A percentile compares a stretch with the other conserved stretches of the same genome.
phyloP scores from a whole-genome alignment of 2,329 filamentous ascomycete species.

The Arthroderma uncinatum region DNA sequence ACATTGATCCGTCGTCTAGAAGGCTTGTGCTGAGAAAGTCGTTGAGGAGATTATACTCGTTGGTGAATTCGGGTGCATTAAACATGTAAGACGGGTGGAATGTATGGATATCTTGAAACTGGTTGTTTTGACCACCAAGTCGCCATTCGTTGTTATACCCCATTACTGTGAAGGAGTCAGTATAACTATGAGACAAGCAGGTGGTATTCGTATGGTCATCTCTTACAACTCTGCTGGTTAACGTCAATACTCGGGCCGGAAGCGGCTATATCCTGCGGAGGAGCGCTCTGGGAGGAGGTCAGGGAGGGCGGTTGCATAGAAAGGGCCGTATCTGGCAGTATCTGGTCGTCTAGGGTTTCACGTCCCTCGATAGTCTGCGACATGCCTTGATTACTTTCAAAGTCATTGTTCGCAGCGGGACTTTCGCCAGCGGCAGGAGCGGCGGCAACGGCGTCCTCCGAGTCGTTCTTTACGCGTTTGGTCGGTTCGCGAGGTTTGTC shows the following conservation, averaged over 20 bases:
- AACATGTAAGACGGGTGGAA: slow-evolving; percentile 95
- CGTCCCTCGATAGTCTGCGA: slow-evolving; percentile 47
- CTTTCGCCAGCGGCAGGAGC: slow-evolving; percentile 51
- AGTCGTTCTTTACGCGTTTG: slow-evolving; percentile 65
- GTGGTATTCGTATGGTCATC: slow-evolving; percentile 7
- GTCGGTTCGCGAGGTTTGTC: slow-evolving; percentile 85
- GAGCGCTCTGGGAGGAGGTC: slow-evolving; percentile 52
- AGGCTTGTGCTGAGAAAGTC: slow-evolving; percentile 90
- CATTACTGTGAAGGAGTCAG: slow-evolving; percentile 46
- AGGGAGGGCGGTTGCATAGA: slow-evolving; percentile 40
- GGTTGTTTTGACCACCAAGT: slow-evolving; percentile 56
- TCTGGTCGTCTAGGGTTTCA: slow-evolving; percentile 40
- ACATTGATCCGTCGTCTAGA: slow-evolving; percentile 67
- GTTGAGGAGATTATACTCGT: slow-evolving; percentile 93
- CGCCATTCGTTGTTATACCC: slow-evolving; percentile 68
- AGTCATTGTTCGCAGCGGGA: slow-evolving; percentile 31
- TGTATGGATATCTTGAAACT: slow-evolving; percentile 88
- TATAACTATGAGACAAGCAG: slow-evolving; percentile 14
- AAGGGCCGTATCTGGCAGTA: slow-evolving; percentile 32
- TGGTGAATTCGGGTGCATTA: slow-evolving; percentile 81
- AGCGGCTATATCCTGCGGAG: slow-evolving; percentile 51
- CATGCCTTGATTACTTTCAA: slow-evolving; percentile 36
- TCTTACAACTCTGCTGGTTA: slow-evolving; percentile 66
- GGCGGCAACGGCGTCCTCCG: slow-evolving; percentile 44
- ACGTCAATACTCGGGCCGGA: slow-evolving; percentile 53